phyloP scores from a whole-genome alignment of 75 land plant species.

The Sequoiadendron giganteum region DNA sequence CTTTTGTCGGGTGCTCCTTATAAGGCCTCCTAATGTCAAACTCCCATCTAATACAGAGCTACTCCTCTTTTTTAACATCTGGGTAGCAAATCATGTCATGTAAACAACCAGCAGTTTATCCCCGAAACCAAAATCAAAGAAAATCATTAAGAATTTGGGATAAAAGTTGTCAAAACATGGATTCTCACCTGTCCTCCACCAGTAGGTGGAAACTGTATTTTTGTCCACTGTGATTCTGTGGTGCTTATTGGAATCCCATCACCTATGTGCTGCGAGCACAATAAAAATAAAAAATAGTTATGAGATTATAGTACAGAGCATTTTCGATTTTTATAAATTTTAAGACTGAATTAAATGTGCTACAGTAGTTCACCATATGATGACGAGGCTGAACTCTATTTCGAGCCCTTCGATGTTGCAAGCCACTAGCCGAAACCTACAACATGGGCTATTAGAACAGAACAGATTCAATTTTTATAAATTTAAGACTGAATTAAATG shows the following conservation, averaged over 20 bases:
- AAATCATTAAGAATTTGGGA: neutral
- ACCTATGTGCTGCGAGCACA: neutral
- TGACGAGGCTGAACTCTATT: neutral
- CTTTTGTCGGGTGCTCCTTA: constrained; percentile 58
- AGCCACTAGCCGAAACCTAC: neutral
- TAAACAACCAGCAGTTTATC: neutral
- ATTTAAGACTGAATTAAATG: neutral
- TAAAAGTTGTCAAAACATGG: too few relatives aligned
- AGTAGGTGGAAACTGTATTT: neutral
- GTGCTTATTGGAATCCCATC: neutral
- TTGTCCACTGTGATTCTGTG: neutral
- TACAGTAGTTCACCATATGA: neutral
- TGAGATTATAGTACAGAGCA: neutral
- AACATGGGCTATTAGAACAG: neutral
- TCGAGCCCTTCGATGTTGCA: neutral
- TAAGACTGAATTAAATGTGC: neutral
- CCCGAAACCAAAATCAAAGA: neutral
- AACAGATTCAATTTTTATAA: neutral
- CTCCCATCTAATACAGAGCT: constrained; percentile 46
- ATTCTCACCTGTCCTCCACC: constrained; percentile 7
- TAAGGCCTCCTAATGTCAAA: constrained; percentile 37
- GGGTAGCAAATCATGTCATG: neutral
- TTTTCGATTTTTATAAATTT: neutral
- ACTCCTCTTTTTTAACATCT: constrained; percentile 47
- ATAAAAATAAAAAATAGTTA: neutral